Evolutionary conservation across 176 grass and related monocot species (phyloP).

Genomic region (Lolium perenne): DNA sequence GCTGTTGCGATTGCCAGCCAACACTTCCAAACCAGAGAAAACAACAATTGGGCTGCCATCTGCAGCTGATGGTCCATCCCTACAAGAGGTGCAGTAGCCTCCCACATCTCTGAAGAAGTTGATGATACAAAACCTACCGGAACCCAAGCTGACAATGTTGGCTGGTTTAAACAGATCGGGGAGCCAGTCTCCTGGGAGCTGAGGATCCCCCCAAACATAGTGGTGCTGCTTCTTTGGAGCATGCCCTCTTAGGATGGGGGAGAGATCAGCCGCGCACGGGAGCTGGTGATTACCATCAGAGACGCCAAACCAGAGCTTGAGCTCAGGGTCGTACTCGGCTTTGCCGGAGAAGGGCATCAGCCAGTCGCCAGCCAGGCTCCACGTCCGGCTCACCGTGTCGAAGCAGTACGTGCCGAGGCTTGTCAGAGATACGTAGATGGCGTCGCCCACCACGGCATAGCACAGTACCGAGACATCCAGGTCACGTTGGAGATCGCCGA

Average conservation of each 20-base stretch:
- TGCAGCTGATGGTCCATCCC: too few relatives aligned
- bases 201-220: not conserved
- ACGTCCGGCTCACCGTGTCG: not conserved
- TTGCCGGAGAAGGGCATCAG: too few relatives aligned
- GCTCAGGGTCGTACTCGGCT: too few relatives aligned
- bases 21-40: slow-evolving; percentile 5
- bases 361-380: not conserved
- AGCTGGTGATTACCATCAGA: too few relatives aligned
- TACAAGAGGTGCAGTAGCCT: too few relatives aligned
- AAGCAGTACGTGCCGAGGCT: not conserved
- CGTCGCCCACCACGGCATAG: not conserved
- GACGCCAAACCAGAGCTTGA: not conserved
- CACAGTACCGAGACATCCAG: not conserved
- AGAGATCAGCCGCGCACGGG: too few relatives aligned
- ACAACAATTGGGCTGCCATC: not conserved
- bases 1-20: not conserved
- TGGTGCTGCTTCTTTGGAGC: not conserved
- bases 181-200: not conserved
- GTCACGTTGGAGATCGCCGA: not conserved
- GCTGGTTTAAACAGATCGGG: not conserved
- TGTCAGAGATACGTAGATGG: not conserved
- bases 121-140: not conserved
- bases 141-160: not conserved
- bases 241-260: too few relatives aligned
- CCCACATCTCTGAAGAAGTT: not conserved